Percentiles rank a stretch among this genome's conserved stretches.
phyloP scores from a whole-genome alignment of 2,329 filamentous ascomycete genomes.

The Alternaria triticina region DNA sequence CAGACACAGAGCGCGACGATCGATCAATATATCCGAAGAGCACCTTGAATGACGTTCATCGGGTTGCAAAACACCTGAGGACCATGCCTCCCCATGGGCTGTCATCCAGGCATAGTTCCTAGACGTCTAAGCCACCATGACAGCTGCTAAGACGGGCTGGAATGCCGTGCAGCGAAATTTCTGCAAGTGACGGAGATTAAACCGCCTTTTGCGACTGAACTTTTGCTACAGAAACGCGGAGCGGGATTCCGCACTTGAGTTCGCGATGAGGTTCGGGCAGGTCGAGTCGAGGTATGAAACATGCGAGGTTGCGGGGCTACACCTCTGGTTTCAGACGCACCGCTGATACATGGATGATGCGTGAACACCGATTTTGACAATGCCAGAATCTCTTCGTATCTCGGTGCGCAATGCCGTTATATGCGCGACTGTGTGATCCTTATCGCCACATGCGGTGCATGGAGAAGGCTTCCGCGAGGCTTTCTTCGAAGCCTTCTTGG shows the following conservation, averaged over 20 bases:
- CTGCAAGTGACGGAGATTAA: slow-evolving; percentile 3
- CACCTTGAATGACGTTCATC: slow-evolving; percentile 13
- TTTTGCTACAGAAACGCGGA: slow-evolving; percentile 19
- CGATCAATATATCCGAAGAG: slow-evolving; percentile 24
- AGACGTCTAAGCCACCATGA: slow-evolving; percentile 22
- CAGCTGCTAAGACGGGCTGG: slow-evolving; percentile 19
- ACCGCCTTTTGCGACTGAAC: slow-evolving; percentile 7
- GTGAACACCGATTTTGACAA: neutral
- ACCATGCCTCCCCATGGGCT: slow-evolving; percentile 26
- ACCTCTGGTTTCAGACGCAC: slow-evolving; percentile 18
- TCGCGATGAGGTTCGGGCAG: slow-evolving; percentile 13
- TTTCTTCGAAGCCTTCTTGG: neutral
- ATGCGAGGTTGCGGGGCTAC: slow-evolving; percentile 15
- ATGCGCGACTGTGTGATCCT: neutral
- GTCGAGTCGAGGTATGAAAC: slow-evolving; percentile 26
- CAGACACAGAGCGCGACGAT: slow-evolving; percentile 11
- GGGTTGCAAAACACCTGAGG: slow-evolving; percentile 33
- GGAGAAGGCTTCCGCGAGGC: neutral
- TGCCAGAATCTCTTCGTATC: neutral
- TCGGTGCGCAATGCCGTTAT: neutral
- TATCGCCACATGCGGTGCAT: neutral
- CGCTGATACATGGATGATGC: slow-evolving; percentile 30
- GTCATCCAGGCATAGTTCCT: slow-evolving; percentile 21
- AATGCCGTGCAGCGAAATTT: slow-evolving; percentile 18
- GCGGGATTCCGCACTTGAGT: slow-evolving; percentile 17